Percentiles rank a stretch among this genome's conserved stretches.
Conservation (phyloP, 257 asterid species). For the Solanum piurae region DNA sequence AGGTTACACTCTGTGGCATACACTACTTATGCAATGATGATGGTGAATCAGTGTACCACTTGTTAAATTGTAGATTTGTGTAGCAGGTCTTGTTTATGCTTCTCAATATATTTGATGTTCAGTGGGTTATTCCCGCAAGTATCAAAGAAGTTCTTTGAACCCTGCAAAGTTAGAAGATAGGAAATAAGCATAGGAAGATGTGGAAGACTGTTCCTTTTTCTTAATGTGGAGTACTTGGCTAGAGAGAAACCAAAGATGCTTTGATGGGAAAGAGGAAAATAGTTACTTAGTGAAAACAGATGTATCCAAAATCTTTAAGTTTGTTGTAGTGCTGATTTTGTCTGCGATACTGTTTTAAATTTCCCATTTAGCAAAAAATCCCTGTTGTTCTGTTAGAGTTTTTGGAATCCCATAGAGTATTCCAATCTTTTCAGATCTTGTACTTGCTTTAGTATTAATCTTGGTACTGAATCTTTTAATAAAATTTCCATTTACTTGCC, state of each 20-base stretch:
- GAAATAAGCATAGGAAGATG: background rate
- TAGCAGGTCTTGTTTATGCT: background rate
- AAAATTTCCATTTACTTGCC: background rate
- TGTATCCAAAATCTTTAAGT: background rate
- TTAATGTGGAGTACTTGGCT: background rate
- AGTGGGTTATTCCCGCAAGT: background rate
- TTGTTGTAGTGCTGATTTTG: background rate
- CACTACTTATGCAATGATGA: background rate
- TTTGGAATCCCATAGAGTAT: background rate
- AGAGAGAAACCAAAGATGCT: background rate
- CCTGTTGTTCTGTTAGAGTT: background rate
- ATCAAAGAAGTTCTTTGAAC: background rate
- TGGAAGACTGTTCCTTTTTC: background rate
- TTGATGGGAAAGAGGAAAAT: background rate
- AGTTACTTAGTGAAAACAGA: background rate
- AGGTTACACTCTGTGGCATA: background rate
- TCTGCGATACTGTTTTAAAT: background rate
- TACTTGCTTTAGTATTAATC: background rate
- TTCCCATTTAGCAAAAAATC: background rate
- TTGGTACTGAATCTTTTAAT: background rate
- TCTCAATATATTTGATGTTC: background rate
- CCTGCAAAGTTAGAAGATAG: background rate
- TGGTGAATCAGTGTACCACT: background rate
- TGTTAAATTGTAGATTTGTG: background rate
- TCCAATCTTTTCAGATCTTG: background rate